Conservation (phyloP, 2,329 filamentous ascomycete genomes). For the Emmonsiellopsis sp. region DNA sequence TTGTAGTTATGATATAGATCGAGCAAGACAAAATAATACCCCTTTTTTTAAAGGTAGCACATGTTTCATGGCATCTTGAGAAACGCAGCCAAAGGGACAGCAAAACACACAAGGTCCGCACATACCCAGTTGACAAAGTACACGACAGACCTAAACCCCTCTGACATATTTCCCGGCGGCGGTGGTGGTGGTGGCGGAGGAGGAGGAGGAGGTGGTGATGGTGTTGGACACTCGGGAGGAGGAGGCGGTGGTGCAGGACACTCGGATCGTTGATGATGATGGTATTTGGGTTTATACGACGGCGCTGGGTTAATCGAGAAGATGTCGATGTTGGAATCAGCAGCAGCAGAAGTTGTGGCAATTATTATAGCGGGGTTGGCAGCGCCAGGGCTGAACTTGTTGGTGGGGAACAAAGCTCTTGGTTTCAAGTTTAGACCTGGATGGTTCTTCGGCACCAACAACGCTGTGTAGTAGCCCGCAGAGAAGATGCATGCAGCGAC, state of each 20-base stretch:
- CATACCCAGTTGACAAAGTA: slow-evolving; percentile 39
- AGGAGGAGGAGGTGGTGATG: neutral
- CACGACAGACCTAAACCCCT: slow-evolving; percentile 22
- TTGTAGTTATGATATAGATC: too few species aligned
- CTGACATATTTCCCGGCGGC: neutral
- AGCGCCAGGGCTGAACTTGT: neutral
- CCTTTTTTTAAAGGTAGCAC: neutral
- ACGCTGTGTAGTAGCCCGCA: too few species aligned
- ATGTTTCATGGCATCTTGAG: neutral
- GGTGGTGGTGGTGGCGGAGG: neutral
- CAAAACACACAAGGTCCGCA: neutral
- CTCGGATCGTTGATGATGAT: too few species aligned
- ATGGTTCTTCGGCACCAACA: too few species aligned
- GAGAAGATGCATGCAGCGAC: too few species aligned
- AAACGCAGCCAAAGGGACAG: neutral
- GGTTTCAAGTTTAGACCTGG: too few species aligned
- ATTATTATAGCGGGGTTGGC: neutral
- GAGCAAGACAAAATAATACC: too few species aligned
- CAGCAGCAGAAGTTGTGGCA: neutral
- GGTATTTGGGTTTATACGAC: neutral
- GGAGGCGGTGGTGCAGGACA: neutral
- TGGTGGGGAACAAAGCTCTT: neutral
- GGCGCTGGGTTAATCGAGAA: neutral
- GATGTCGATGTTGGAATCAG: neutral
- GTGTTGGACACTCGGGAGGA: neutral